Percentiles rank a stretch among this genome's conserved stretches.
phyloP scores from a whole-genome alignment of 2,329 filamentous ascomycete genomes.

The Pseudocercospora eumusae region DNA sequence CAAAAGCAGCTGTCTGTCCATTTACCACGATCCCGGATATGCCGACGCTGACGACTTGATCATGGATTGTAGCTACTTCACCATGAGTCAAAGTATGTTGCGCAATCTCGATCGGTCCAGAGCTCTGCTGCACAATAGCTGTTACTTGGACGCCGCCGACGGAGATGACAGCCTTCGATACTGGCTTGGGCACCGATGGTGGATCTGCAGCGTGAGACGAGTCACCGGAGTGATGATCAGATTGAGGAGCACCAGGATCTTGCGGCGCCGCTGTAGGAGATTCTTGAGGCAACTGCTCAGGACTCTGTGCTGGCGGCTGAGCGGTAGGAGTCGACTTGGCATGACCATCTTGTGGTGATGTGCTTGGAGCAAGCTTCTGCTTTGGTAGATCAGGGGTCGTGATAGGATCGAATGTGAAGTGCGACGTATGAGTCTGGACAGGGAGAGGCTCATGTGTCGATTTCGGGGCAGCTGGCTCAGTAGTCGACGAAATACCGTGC shows the following conservation, averaged over 20 bases:
- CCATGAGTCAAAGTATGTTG: background rate
- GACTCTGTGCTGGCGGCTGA: background rate
- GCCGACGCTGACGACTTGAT: constrained; percentile 1
- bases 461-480: background rate
- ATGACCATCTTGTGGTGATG: background rate
- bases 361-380: constrained; percentile 4
- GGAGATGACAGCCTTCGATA: background rate
- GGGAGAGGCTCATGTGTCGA: background rate
- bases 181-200: background rate
- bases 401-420: constrained; percentile 4
- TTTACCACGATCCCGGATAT: constrained; percentile 4
- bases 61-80: background rate
- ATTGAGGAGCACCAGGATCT: background rate
- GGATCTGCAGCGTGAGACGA: background rate
- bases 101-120: constrained; percentile 2
- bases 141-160: background rate
- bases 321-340: background rate
- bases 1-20: constrained; percentile 5
- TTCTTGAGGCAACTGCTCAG: background rate
- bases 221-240: background rate
- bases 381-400: background rate
- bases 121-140: background rate
- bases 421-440: background rate
- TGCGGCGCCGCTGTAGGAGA: background rate
- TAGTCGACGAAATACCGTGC: background rate